Evolutionary conservation across 2,329 filamentous ascomycete species (phyloP).

Genomic region (Ceratocystis cubensis): DNA sequence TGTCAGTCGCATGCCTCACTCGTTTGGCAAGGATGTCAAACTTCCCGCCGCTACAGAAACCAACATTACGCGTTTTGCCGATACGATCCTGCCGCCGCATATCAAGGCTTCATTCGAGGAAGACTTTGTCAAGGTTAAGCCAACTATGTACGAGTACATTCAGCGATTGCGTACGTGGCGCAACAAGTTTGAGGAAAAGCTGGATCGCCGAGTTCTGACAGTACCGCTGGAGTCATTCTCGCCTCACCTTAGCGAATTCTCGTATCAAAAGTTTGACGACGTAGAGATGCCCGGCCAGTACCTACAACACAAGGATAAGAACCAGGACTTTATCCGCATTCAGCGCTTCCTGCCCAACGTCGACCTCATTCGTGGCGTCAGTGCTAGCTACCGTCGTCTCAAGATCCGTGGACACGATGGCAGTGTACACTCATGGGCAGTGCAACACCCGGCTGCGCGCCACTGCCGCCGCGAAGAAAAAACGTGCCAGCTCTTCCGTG

Average conservation of each 20-base stretch:
- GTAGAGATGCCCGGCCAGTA: slow-evolving; percentile 97
- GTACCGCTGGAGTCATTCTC: slow-evolving; percentile 75
- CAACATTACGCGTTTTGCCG: slow-evolving; percentile 92
- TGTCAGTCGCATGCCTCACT: slow-evolving; percentile 72
- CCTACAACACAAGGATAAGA: slow-evolving; percentile 94
- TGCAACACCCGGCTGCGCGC: slow-evolving; percentile 86
- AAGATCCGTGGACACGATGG: slow-evolving; percentile 97
- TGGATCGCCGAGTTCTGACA: slow-evolving; percentile 66
- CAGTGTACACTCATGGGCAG: slow-evolving; percentile 89
- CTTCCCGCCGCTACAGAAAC: slow-evolving; percentile 80
- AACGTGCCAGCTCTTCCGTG: slow-evolving; percentile 89
- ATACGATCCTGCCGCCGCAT: slow-evolving; percentile 87
- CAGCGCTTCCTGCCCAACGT: slow-evolving; percentile 94
- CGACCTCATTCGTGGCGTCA: slow-evolving; percentile 80
- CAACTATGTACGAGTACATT: slow-evolving; percentile 97
- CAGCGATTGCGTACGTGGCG: slow-evolving; percentile 92
- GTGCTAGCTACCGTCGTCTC: slow-evolving; percentile 79
- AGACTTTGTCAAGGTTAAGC: slow-evolving; percentile 93
- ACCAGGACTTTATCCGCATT: slow-evolving; percentile 94
- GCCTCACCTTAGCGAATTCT: slow-evolving; percentile 86
- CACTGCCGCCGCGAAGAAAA: slow-evolving; percentile 90
- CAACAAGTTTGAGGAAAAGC: slow-evolving; percentile 94
- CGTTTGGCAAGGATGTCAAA: slow-evolving; percentile 84
- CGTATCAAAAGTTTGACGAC: slow-evolving; percentile 96
- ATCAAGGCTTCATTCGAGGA: slow-evolving; percentile 93